Percentiles rank a stretch among this genome's conserved stretches.
Conservation (phyloP, 164 flowering plant genomes). For the Annona cherimola region DNA sequence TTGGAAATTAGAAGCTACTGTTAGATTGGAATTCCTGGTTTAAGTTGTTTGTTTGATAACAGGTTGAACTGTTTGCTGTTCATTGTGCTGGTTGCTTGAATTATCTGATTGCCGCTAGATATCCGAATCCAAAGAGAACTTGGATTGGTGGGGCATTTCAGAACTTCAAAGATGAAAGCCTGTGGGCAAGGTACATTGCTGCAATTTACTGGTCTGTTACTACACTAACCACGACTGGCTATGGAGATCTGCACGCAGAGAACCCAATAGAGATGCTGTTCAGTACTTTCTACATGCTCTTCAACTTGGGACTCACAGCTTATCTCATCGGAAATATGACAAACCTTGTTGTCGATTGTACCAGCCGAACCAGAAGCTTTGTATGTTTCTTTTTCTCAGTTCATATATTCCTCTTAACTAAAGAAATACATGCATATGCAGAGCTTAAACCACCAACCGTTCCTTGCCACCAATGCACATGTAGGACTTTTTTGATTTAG, state of each 20-base stretch:
- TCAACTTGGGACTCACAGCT: constrained; percentile 87
- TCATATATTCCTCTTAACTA: background rate
- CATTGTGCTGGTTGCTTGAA: constrained; percentile 93
- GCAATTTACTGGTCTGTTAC: constrained; percentile 96
- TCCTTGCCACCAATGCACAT: background rate
- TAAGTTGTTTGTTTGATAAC: background rate
- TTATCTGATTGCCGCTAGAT: constrained; percentile 88
- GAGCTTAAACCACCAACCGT: no score
- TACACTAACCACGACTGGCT: constrained; percentile 89
- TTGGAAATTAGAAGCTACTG: no score
- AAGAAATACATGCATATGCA: no score
- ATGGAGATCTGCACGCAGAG: constrained; percentile 93
- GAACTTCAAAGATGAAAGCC: constrained; percentile 66
- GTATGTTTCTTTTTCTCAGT: constrained; percentile 39
- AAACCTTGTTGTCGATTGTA: constrained; percentile 92
- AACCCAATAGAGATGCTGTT: constrained; percentile 92
- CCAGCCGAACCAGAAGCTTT: constrained; percentile 89
- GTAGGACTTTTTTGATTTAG: constrained; percentile 40
- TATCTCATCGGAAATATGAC: constrained; percentile 99
- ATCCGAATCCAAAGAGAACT: constrained; percentile 72
- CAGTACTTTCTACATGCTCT: constrained; percentile 82
- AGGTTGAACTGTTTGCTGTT: constrained; percentile 93
- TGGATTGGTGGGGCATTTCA: constrained; percentile 96
- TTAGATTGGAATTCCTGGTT: no score
- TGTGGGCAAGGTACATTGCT: constrained; percentile 78